These are phyloP conservation scores for Pseudopyricularia cyperi DNA, from an alignment of 2,329 filamentous ascomycete genomes.

Conservation along the genomic window DNA sequence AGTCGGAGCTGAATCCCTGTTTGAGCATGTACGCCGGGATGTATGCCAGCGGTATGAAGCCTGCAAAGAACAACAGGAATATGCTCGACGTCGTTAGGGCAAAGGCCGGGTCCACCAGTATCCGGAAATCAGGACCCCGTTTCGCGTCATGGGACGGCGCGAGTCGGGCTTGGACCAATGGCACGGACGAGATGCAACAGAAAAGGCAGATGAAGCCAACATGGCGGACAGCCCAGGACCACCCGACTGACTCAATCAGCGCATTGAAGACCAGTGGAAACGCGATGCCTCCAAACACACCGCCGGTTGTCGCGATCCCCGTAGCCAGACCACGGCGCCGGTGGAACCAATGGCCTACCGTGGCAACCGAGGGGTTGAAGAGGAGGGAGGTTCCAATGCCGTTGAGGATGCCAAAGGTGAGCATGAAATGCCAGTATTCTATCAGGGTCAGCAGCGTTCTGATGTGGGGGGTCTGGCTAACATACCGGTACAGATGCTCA, in stretches of 20 bases:
- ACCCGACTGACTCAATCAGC: background rate
- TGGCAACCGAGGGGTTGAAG: conserved; percentile 51
- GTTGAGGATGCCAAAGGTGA: conserved; percentile 49
- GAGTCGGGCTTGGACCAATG: background rate
- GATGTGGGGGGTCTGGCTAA: conserved; percentile 4
- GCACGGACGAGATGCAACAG: background rate
- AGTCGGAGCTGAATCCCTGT: background rate
- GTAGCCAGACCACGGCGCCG: conserved; percentile 49
- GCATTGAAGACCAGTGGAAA: conserved; percentile 22
- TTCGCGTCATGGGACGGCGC: background rate
- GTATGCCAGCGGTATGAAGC: background rate
- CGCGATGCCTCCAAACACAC: conserved; percentile 41
- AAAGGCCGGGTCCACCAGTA: background rate
- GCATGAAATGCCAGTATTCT: conserved; percentile 57
- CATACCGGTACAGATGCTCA: conserved; percentile 43
- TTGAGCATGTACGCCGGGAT: background rate
- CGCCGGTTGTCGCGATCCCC: conserved; percentile 52
- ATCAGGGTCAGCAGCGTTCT: conserved; percentile 3
- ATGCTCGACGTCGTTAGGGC: background rate
- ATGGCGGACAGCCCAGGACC: background rate
- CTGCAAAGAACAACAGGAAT: background rate
- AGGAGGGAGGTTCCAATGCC: conserved; percentile 51
- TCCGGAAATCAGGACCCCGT: background rate
- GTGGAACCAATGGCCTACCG: conserved; percentile 54
- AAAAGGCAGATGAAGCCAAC: background rate